Base-by-base conservation (phyloP, 2,329 filamentous ascomycete species). In the Exophiala viscosa region DNA sequence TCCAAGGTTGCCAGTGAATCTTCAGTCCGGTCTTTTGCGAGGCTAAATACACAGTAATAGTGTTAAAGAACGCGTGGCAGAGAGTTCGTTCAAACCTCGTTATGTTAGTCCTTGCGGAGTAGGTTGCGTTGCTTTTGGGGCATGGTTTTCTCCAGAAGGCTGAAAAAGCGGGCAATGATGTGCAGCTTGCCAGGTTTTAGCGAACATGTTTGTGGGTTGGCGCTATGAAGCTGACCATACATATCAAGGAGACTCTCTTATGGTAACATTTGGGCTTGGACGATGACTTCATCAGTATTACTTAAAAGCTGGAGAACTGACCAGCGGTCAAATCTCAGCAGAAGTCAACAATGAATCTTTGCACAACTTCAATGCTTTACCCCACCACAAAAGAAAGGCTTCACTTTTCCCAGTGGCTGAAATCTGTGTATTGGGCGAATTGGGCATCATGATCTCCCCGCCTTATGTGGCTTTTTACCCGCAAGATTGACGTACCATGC, bases 261-360 rank as follows among this genome's bases (percentile, higher is more conserved):
- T 23, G 40, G n/a, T 42, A n/a, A 28, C 8, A 23, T 23, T 31
- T 42, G 20, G 18, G 17, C 11, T 23, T 10, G 40, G n/a, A 23
- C 40, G 17, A 42, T 42, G 40, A 42, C 40, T 42, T 42, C 40
- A 42, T 42, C 18, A 17, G 10, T 36, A 36, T 36, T 23, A 42
- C 40, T 23, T n/a, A 6, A n/a, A 20, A 42, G 17, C 40, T 42
- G 40, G 28, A 17, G 23, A 28, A 28, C 23, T 28, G 23, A 28
- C 23, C 23, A 28, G 23, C 8, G 23, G 23, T 28, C 23, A 28
- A 28, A 28, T 7, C 23, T 28, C 23, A 28, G 8, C 5, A 28
- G 23, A 28, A 28, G 23, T 28, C 23, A 28, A 28, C 18, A 11
- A 5, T 36, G 11, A 15, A 15, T 15, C 7, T 36, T 40, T 13